Conservation (phyloP, 2,329 filamentous ascomycete genomes). For the Metarhizium album region DNA sequence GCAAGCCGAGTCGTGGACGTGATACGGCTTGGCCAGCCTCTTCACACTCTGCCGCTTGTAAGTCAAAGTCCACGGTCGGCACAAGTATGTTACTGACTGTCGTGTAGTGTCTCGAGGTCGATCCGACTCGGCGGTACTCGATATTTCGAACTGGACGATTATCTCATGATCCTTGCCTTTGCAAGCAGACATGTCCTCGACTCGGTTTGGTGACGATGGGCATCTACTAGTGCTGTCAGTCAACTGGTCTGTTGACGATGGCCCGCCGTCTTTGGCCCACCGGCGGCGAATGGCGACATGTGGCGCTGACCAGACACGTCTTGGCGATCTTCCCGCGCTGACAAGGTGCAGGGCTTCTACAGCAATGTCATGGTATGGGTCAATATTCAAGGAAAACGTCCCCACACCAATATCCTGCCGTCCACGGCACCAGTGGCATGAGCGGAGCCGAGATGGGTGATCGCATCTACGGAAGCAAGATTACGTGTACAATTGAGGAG, state of each 20-base stretch:
- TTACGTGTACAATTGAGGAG: conserved; percentile 5
- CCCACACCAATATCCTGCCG: conserved; percentile 4
- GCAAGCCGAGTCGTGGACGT: conserved; percentile 4
- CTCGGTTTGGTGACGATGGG: too few relatives aligned
- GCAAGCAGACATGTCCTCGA: conserved; percentile 1
- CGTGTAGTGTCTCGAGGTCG: conserved; percentile 1
- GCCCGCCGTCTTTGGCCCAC: too few relatives aligned
- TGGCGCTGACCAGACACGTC: not conserved
- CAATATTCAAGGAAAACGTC: conserved; percentile 4
- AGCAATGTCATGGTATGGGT: conserved; percentile 7
- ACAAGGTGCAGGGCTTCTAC: conserved; percentile 1
- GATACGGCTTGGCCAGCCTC: conserved; percentile 5
- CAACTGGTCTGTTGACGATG: too few relatives aligned
- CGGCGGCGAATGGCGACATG: too few relatives aligned
- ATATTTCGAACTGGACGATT: conserved; percentile 2
- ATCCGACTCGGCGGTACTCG: conserved; percentile 3
- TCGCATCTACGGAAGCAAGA: conserved; percentile 4
- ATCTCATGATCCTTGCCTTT: conserved; percentile 4
- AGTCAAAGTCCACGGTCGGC: not conserved
- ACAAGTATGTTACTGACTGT: not conserved
- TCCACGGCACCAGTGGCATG: conserved; percentile 1
- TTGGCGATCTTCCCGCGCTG: not conserved
- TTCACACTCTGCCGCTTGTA: conserved; percentile 4
- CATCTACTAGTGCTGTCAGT: too few relatives aligned
- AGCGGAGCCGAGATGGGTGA: not conserved